These are phyloP conservation scores for Nepenthes mirabilis DNA, from an alignment of 148 eudicot species.

Conservation along the genomic window DNA sequence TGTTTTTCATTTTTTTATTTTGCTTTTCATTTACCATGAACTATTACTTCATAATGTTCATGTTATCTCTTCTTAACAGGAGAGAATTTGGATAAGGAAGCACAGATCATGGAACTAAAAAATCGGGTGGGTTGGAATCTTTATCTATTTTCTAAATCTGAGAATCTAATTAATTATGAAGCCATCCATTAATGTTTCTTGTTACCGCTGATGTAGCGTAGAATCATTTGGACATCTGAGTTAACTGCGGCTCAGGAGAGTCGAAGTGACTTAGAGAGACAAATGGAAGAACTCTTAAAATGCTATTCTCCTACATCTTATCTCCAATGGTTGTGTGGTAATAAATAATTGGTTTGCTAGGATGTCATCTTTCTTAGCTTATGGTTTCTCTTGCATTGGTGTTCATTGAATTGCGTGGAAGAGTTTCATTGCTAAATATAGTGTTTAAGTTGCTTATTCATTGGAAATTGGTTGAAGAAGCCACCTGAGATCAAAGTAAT, in stretches of 20 bases:
- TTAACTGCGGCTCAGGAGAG: slow-evolving; percentile 38
- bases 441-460: no score
- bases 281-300: slow-evolving; percentile 40
- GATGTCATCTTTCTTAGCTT: background rate
- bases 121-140: slow-evolving; percentile 50
- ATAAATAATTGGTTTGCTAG: background rate
- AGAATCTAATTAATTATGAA: background rate
- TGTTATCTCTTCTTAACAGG: slow-evolving; percentile 23
- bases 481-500: no score
- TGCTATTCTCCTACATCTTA: slow-evolving; percentile 39
- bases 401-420: no score
- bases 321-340: slow-evolving; percentile 50
- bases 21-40: background rate
- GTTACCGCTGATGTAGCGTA: no score
- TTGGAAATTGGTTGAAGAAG: no score
- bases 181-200: background rate
- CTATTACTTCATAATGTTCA: background rate
- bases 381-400: no score
- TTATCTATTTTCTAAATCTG: background rate
- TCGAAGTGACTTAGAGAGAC: slow-evolving; percentile 41
- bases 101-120: slow-evolving; percentile 62
- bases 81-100: slow-evolving; percentile 85
- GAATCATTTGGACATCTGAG: slow-evolving; percentile 17
- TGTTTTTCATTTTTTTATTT: background rate
- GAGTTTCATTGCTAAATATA: no score